Evolutionary conservation across 768 basidiomycete species (phyloP).

Genomic region (Peribolospora baueri): DNA sequence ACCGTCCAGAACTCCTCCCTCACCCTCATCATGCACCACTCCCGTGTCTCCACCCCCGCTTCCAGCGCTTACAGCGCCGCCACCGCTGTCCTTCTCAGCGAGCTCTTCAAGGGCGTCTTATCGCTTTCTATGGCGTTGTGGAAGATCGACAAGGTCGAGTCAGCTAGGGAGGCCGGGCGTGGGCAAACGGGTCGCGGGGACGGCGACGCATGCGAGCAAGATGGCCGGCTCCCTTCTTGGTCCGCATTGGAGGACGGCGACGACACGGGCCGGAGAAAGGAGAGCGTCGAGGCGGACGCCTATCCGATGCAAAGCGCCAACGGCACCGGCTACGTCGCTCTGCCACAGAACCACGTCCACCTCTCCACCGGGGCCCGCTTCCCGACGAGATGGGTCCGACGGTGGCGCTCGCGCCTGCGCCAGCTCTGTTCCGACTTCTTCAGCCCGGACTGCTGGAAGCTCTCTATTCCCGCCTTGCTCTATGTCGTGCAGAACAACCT

Average conservation of each 20-base stretch:
- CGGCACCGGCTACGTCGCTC: background rate
- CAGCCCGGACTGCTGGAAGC: conserved; percentile 83
- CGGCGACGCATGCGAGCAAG: background rate
- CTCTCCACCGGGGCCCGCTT: too few relatives aligned
- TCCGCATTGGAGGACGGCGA: background rate
- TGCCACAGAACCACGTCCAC: too few relatives aligned
- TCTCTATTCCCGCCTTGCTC: conserved; percentile 86
- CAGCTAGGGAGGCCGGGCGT: background rate
- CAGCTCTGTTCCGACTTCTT: conserved; percentile 39
- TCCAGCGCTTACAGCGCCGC: conserved; percentile 71
- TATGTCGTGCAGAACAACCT: conserved; percentile 40
- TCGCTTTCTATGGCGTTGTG: conserved; percentile 48
- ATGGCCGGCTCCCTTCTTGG: too few relatives aligned
- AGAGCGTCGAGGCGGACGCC: background rate
- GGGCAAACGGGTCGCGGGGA: conserved; percentile 1
- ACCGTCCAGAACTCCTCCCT: conserved; percentile 86
- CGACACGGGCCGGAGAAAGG: background rate
- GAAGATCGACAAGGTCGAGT: conserved; percentile 6
- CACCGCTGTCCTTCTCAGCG: conserved; percentile 77
- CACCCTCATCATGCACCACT: conserved; percentile 91
- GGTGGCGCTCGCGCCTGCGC: background rate
- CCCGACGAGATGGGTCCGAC: background rate
- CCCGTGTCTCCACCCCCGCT: conserved; percentile 53
- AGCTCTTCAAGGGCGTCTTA: conserved; percentile 73
- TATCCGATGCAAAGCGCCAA: background rate